phyloP scores from a whole-genome alignment of 768 basidiomycete species.

The Arthromyces matolae region DNA sequence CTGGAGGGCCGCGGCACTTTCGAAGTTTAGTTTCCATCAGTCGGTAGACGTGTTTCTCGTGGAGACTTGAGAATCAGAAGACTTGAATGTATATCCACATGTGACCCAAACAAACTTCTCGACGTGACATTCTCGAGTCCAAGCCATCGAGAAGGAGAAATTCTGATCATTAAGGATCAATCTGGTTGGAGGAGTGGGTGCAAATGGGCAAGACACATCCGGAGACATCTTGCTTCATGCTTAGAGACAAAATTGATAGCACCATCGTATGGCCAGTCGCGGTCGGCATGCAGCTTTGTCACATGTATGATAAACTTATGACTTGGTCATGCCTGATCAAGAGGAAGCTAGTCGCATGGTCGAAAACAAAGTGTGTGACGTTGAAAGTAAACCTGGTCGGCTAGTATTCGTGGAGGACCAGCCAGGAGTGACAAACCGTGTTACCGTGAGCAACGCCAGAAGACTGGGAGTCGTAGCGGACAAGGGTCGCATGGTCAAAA shows the following conservation, averaged over 20 bases:
- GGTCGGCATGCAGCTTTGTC: constrained; percentile 7
- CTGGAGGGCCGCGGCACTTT: background rate
- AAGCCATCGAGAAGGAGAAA: background rate
- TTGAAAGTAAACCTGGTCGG: background rate
- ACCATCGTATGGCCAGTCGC: too few relatives aligned
- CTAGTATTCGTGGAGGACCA: background rate
- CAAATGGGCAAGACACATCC: background rate
- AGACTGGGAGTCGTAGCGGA: background rate
- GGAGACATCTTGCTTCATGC: too few relatives aligned
- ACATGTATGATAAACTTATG: constrained; percentile 12
- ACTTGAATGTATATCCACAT: background rate
- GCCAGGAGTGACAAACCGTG: constrained; percentile 11
- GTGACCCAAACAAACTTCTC: background rate
- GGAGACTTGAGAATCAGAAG: constrained; percentile 3
- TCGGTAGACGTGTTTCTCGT: background rate
- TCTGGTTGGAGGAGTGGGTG: background rate
- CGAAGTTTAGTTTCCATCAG: constrained; percentile 9
- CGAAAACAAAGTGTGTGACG: background rate
- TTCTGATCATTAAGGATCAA: background rate
- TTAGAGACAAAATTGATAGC: too few relatives aligned
- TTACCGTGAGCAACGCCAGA: background rate
- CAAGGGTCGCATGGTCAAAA: constrained; percentile 6
- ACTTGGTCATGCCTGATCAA: too few relatives aligned
- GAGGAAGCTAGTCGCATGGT: constrained; percentile 13
- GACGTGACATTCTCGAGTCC: background rate